Conservation (phyloP, 2,329 filamentous ascomycete genomes). For the Ampelomyces quisqualis region DNA sequence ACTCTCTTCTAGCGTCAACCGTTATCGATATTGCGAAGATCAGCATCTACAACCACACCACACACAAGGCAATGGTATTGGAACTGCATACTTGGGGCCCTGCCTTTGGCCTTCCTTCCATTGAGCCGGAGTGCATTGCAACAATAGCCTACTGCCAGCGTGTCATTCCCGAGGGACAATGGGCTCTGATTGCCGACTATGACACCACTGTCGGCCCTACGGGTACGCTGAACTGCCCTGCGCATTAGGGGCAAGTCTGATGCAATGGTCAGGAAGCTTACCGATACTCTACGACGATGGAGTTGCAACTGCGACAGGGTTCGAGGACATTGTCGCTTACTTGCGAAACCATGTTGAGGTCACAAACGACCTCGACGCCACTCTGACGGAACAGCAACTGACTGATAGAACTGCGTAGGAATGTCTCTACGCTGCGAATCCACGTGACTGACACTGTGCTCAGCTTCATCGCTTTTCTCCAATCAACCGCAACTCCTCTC, state of each 20-base stretch:
- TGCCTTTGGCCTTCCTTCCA: constrained; percentile 83
- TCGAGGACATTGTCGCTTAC: constrained; percentile 61
- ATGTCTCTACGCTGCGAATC: not conserved
- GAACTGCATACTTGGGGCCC: constrained; percentile 89
- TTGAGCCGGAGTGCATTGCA: constrained; percentile 88
- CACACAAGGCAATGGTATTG: constrained; percentile 53
- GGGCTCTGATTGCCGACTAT: constrained; percentile 46
- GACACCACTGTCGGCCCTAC: constrained; percentile 70
- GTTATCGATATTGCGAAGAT: not conserved
- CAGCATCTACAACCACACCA: not conserved
- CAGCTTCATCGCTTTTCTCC: constrained; percentile 65
- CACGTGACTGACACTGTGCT: not conserved
- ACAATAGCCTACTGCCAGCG: constrained; percentile 73
- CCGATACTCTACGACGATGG: constrained; percentile 59
- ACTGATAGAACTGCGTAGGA: constrained; percentile 48
- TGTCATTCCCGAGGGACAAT: constrained; percentile 57
- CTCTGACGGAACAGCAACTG: constrained; percentile 32
- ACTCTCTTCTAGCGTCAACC: constrained; percentile 2
- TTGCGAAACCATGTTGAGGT: constrained; percentile 44
- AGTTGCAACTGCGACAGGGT: constrained; percentile 59
- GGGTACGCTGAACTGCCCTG: constrained; percentile 33
- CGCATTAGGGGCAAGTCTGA: constrained; percentile 1
- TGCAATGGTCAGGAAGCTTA: constrained; percentile 51
- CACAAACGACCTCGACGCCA: constrained; percentile 32
- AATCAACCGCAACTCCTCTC: constrained; percentile 72